These are phyloP conservation scores for Micromonas pusilla DNA, from an alignment of 139 green algal genomes.

Conservation along the genomic window DNA sequence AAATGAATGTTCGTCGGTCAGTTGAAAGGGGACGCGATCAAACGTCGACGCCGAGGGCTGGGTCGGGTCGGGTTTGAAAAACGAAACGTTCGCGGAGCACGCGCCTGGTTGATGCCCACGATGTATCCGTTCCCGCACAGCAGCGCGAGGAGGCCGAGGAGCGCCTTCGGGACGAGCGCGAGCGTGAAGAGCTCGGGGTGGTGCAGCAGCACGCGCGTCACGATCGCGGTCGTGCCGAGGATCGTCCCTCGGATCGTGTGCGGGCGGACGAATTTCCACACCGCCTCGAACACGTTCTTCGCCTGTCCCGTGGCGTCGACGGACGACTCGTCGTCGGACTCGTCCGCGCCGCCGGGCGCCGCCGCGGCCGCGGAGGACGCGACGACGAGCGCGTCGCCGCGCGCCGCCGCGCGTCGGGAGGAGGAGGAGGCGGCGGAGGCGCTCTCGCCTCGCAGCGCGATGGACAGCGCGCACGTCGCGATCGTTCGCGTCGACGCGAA, in stretches of 20 bases:
- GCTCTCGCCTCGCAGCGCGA: not conserved
- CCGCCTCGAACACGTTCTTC: conserved; percentile 53
- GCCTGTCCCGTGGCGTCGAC: not conserved
- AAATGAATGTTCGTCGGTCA: not conserved
- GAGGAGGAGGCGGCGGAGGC: not conserved
- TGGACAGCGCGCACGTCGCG: not conserved
- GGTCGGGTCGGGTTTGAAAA: not conserved
- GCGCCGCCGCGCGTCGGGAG: no score
- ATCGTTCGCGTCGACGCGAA: no score
- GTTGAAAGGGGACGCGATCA: no score
- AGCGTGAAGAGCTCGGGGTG: conserved; percentile 70
- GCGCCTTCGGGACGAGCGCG: conserved; percentile 72
- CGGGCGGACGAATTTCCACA: conserved; percentile 96
- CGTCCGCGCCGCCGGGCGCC: no score
- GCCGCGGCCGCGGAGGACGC: no score
- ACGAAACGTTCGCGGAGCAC: conserved; percentile 14
- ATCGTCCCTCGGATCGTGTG: conserved; percentile 92
- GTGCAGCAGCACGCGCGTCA: conserved; percentile 48
- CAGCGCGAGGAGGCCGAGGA: conserved; percentile 55
- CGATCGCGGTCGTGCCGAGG: conserved; percentile 69
- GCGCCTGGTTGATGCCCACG: conserved; percentile 98
- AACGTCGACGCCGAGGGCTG: not conserved
- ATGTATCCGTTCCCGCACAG: conserved; percentile 98
- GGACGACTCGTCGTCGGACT: not conserved
- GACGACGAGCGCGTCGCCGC: not conserved